Base-by-base conservation (phyloP, 345 rosid species). In the Sapria himalayana region DNA sequence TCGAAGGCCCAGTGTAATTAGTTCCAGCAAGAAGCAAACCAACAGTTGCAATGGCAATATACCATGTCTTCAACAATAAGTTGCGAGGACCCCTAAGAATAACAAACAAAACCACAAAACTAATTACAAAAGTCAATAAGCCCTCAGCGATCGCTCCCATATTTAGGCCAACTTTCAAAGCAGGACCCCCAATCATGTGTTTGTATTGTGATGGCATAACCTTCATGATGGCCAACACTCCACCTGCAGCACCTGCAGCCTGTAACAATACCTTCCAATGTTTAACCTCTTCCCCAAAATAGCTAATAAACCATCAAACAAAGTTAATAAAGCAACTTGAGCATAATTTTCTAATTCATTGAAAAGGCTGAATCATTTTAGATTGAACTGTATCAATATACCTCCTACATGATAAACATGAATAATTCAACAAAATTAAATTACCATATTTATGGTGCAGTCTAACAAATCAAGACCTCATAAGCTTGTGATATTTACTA, bases 221-320 rank as follows among this genome's bases (percentile, higher is more conserved):
- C 72, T 77, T 77, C 76, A 64, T 48, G 33, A 84, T 61, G 5
- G 92, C 77, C 67, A 71, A 19, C 8, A 77, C 95, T 39, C 99
- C 95, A 18, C 74, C 99, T 37, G 62, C 85, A n/a, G 99, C 95
- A 39, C 99, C 99, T 3, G 62, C 70, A 7, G 95, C 93, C 99
- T 82, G 74, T 15, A 62, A 33, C 35, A 19, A 36, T 33, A 39
- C 4, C 48, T 6, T 25, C 20, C 15, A 38, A 13, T 13, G 15
- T 32, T 6, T 34, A 52, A 33, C 33, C 39, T 22, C 22, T 8
- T 20, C 36, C 2, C 16, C 17, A n/a, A n/a, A n/a, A n/a, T n/a
- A n/a, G n/a, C n/a, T n/a, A n/a, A n/a, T n/a, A n/a, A n/a, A n/a
- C n/a, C n/a, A n/a, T n/a, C n/a, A n/a, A n/a, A n/a, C n/a, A n/a